Percentiles rank a stretch among this genome's conserved stretches.
Conservation (phyloP, 306 rosid species). For the Castanospermum australe region DNA sequence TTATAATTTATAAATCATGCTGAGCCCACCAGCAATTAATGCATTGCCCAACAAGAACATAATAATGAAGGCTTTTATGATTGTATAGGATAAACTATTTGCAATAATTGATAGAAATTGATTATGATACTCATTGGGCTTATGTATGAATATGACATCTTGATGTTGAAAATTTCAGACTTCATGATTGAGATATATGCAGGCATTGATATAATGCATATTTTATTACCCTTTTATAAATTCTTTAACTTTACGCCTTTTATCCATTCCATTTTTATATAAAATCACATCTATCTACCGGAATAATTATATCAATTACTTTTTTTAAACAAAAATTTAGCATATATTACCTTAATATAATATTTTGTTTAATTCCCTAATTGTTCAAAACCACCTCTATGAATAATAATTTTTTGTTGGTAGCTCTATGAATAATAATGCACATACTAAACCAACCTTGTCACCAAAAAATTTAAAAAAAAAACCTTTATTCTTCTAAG, state of each 20-base stretch:
- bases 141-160: not conserved
- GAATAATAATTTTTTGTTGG: too few relatives aligned
- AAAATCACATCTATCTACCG: not conserved
- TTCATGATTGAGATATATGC: not conserved
- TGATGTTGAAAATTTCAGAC: not conserved
- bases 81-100: not conserved
- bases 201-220: too few relatives aligned
- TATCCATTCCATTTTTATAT: not conserved
- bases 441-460: too few relatives aligned
- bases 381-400: too few relatives aligned
- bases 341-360: too few relatives aligned
- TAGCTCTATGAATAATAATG: too few relatives aligned
- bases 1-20: not conserved
- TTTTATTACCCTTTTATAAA: not conserved
- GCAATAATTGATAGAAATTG: conserved; percentile 4
- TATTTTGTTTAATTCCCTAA: too few relatives aligned
- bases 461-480: too few relatives aligned
- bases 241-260: not conserved
- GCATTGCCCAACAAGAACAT: conserved; percentile 7
- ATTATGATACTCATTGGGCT: not conserved
- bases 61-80: conserved; percentile 8
- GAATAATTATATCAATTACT: not conserved
- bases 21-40: not conserved
- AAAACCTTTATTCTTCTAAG: too few relatives aligned
- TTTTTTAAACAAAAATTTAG: not conserved